These are phyloP conservation scores for Calocera viscosa DNA, from an alignment of 768 basidiomycete genomes.

Conservation along the genomic window DNA sequence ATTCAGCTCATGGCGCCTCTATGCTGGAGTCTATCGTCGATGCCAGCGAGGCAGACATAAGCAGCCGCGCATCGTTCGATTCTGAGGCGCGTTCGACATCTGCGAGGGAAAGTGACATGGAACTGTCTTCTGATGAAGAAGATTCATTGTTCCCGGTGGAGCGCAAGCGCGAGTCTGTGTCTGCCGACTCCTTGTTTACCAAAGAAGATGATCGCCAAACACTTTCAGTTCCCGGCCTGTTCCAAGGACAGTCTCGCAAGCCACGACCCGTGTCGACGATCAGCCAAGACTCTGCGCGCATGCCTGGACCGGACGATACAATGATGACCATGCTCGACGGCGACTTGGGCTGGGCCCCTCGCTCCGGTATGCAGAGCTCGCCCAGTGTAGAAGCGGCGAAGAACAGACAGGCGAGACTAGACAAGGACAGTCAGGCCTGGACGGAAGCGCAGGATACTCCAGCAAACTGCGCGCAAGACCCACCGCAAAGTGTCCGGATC, in stretches of 20 bases:
- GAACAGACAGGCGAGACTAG: not conserved
- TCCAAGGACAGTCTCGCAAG: not conserved
- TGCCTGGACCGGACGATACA: not conserved
- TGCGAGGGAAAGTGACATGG: not conserved
- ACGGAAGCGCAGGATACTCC: not conserved
- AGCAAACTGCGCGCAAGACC: not conserved
- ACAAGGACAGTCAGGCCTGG: not conserved
- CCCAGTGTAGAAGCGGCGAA: not conserved
- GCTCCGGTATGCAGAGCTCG: not conserved
- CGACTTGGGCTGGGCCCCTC: not conserved
- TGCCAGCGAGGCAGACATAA: not conserved
- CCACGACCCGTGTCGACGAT: not conserved
- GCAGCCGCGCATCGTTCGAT: not conserved
- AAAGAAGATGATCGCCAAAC: not conserved
- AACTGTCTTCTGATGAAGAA: not conserved
- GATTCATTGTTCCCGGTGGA: not conserved
- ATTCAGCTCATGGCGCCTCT: not conserved
- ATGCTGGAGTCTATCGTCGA: not conserved
- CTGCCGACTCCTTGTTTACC: not conserved
- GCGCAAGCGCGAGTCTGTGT: not conserved
- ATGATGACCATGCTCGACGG: constrained; percentile 4
- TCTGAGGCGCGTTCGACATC: not conserved
- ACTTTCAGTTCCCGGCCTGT: not conserved
- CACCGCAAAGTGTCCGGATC: not conserved
- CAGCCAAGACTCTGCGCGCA: not conserved